Conservation (phyloP, 495 filamentous ascomycete species). For the Talaromyces wortmannii region DNA sequence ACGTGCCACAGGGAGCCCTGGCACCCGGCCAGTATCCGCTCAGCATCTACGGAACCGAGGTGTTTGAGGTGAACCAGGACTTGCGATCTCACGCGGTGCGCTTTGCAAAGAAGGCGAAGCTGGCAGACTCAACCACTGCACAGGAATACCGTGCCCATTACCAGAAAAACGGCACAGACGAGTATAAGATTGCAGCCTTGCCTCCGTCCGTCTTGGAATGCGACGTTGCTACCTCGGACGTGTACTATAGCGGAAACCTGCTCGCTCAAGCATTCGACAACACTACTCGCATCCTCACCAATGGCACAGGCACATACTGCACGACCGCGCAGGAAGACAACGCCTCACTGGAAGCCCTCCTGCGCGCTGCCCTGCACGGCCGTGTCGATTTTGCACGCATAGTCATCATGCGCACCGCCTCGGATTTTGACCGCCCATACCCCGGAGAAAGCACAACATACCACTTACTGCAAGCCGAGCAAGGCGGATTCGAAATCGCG, state of each 20-base stretch:
- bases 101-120: conserved; percentile 47
- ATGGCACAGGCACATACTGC: conserved; percentile 63
- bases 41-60: conserved; percentile 68
- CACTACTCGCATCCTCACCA: conserved; percentile 57
- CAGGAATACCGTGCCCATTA: conserved; percentile 56
- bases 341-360: conserved; percentile 59
- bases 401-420: conserved; percentile 68
- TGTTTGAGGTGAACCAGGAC: conserved; percentile 62
- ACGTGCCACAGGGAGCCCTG: conserved; percentile 53
- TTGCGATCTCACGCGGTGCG: conserved; percentile 49
- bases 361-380: conserved; percentile 47
- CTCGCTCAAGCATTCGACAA: conserved; percentile 60
- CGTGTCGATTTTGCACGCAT: conserved; percentile 61
- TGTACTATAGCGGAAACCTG: conserved; percentile 60
- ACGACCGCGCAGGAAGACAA: conserved; percentile 71
- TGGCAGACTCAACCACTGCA: conserved; percentile 48
- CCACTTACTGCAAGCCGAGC: conserved; percentile 51
- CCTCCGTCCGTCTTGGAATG: conserved; percentile 55
- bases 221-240: conserved; percentile 64
- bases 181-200: conserved; percentile 44
- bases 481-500: conserved; percentile 52
- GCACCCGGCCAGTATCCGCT: conserved; percentile 52
- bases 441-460: conserved; percentile 43
- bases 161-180: conserved; percentile 16
- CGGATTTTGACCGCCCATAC: conserved; percentile 66